These are phyloP conservation scores for Vairimorpha ceranae DNA, from an alignment of 371 early-diverging fungal genomes.

Conservation along the genomic window DNA sequence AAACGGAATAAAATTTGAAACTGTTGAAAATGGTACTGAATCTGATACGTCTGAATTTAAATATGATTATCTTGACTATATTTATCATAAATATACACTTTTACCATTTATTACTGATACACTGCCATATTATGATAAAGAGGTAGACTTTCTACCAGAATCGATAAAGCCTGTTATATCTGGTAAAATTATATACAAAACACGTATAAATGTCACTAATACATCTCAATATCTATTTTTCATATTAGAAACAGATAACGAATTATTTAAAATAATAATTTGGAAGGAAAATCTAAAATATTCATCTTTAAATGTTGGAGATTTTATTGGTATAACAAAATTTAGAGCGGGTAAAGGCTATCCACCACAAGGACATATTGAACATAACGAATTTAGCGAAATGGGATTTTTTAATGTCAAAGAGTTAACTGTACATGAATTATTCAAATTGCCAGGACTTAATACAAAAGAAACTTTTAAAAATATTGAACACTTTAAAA, in stretches of 20 bases:
- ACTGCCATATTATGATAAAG: conserved; percentile 25
- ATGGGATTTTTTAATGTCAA: conserved; percentile 37
- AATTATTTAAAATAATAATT: conserved; percentile 52
- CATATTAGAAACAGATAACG: conserved; percentile 30
- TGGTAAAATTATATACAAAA: conserved; percentile 34
- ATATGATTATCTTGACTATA: not conserved
- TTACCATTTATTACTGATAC: conserved; percentile 40
- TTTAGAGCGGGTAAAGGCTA: conserved; percentile 41
- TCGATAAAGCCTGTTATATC: not conserved
- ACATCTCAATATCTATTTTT: conserved; percentile 48
- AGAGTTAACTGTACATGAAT: conserved; percentile 40
- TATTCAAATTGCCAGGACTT: conserved; percentile 9
- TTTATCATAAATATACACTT: not conserved
- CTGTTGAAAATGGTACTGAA: not conserved
- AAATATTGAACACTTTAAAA: not conserved
- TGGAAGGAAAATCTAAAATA: conserved; percentile 56
- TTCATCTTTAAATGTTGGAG: conserved; percentile 52
- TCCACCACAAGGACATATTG: conserved; percentile 10
- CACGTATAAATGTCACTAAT: conserved; percentile 30
- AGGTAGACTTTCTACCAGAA: not conserved
- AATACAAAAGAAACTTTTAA: not conserved
- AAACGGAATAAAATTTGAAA: conserved; percentile 19
- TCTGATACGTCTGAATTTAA: not conserved
- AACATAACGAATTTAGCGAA: conserved; percentile 53
- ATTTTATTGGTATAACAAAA: conserved; percentile 39